Evolutionary conservation across 805 yeast species (phyloP), one percentile per base, ranked within the genome.

Genomic region (Wickerhamiella hasegawae): DNA sequence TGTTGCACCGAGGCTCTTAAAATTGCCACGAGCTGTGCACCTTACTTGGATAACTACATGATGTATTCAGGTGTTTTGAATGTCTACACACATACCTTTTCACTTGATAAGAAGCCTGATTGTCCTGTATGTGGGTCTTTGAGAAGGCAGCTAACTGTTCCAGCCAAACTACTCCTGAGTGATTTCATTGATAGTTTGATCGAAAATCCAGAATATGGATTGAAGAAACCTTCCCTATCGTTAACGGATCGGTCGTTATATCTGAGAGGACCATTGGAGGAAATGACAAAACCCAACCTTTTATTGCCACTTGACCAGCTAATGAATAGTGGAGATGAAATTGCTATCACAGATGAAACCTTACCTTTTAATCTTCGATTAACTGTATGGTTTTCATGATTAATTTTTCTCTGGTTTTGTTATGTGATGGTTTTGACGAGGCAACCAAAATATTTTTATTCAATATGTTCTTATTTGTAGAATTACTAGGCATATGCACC

Each of bases 81-180:
- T 1, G 72, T 77, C 3, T 81, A 76, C 55, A 73, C 81, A 1
- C 79, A 76, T 43, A 70, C 79, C 16, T 83, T 78, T 51, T 60
- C 69, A 17, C 76, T 76, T 45, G 67, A 73, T 29, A 66, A 68
- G 42, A 62, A 70, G 34, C 60, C 61, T 0, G 69, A 69, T 39
- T 87, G 97, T 52, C 66, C 77, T 0, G 87, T 83, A 1, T 87
- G 97, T 55, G 85, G 90, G 1, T n/a, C n/a, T n/a, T n/a, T n/a
- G n/a, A n/a, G n/a, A n/a, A n/a, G n/a, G n/a, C n/a, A n/a, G n/a
- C n/a, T n/a, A n/a, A 45, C 43, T 15, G 37, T 34, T 5, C 42
- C 44, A 4, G 28, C 54, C 8, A 28, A 27, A 1, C 41, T 48
- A 3, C 57, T 66, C 3, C 49, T 68, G 33, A 55, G 53, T 14